Evolutionary conservation across 2,329 filamentous ascomycete genomes (phyloP).

Genomic region (Biscogniauxia mediterranea): DNA sequence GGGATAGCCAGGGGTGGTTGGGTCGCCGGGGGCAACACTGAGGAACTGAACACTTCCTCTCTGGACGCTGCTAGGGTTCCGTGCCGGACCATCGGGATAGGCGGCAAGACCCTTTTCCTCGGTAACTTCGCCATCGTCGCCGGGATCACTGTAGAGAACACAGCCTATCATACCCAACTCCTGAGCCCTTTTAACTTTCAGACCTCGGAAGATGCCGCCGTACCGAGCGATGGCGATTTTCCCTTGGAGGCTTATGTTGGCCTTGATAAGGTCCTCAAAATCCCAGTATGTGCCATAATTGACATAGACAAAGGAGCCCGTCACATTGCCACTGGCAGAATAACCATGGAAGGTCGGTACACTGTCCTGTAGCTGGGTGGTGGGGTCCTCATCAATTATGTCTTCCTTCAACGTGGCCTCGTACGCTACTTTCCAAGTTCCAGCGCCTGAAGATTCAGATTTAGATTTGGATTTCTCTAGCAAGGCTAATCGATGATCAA

Average conservation of each 20-base stretch:
- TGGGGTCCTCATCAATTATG: conserved; percentile 77
- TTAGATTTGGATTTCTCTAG: conserved; percentile 48
- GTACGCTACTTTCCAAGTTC: conserved; percentile 63
- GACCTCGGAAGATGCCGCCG: conserved; percentile 79
- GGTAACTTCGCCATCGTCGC: conserved; percentile 79
- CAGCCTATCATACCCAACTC: conserved; percentile 86
- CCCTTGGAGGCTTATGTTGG: conserved; percentile 72
- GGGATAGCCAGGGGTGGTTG: conserved; percentile 90
- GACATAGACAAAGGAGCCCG: conserved; percentile 80
- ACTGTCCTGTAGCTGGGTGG: conserved; percentile 67
- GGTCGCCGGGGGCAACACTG: conserved; percentile 68
- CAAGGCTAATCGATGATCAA: conserved; percentile 67
- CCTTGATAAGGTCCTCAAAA: conserved; percentile 75
- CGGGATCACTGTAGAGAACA: conserved; percentile 83
- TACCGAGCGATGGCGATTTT: conserved; percentile 89
- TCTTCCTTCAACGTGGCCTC: conserved; percentile 83
- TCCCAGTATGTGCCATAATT: conserved; percentile 89
- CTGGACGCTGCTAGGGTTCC: conserved; percentile 86
- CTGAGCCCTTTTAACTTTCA: conserved; percentile 91
- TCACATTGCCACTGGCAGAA: conserved; percentile 88
- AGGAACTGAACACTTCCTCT: conserved; percentile 83
- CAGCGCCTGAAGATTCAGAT: conserved; percentile 30
- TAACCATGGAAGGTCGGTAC: conserved; percentile 95
- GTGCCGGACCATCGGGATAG: conserved; percentile 84
- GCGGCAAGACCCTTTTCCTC: conserved; percentile 75